Evolutionary conservation across 805 yeast genomes (phyloP).

Genomic region (Candida tammaniensis): DNA sequence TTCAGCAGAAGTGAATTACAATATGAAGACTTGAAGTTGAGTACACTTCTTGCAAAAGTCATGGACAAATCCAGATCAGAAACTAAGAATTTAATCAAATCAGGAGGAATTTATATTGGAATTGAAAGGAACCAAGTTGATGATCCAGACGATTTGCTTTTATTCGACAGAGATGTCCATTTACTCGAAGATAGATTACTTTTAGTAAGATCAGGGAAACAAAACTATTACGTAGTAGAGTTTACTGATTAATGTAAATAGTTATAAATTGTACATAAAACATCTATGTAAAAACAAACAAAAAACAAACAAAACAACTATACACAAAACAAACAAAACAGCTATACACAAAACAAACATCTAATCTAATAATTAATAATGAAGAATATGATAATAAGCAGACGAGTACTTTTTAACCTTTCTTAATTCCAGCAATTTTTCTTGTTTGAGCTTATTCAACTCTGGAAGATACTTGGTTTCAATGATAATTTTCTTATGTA

Average conservation of each 20-base stretch:
- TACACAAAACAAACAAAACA: no score
- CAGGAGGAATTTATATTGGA: constrained; percentile 77
- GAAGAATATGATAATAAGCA: constrained; percentile 9
- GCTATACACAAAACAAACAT: no score
- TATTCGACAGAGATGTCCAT: constrained; percentile 44
- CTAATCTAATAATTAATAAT: constrained; percentile 7
- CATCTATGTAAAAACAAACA: no score
- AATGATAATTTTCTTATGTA: constrained; percentile 9
- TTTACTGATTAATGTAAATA: constrained; percentile 15
- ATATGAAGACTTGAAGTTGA: constrained; percentile 41
- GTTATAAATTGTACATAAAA: constrained; percentile 1
- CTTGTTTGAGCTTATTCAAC: constrained; percentile 1
- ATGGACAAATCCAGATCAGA: constrained; percentile 53
- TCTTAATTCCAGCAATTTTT: constrained; percentile 6
- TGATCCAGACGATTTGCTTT: constrained; percentile 48
- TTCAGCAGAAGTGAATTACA: constrained; percentile 33
- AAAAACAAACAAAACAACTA: no score
- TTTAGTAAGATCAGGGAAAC: constrained; percentile 73
- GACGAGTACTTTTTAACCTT: constrained; percentile 8
- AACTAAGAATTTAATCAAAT: constrained; percentile 56
- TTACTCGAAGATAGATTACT: constrained; percentile 60
- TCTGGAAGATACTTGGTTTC: constrained; percentile 9
- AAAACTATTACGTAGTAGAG: constrained; percentile 57
- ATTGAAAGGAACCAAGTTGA: constrained; percentile 48
- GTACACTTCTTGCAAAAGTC: constrained; percentile 49